These are phyloP conservation scores for Dactylellina haptotyla DNA, from an alignment of 2,329 filamentous ascomycete species.

Conservation along the genomic window DNA sequence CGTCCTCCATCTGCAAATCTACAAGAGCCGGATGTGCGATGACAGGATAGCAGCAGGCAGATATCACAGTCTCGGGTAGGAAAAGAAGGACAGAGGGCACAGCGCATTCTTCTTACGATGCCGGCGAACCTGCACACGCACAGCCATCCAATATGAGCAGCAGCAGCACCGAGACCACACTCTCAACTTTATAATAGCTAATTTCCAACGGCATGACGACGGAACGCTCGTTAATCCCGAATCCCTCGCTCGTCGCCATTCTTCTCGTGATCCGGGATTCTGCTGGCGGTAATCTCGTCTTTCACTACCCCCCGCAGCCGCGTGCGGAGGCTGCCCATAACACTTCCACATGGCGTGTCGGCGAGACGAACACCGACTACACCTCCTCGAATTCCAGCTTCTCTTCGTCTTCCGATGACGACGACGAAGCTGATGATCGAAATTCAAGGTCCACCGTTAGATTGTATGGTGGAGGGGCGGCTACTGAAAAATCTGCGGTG, in stretches of 20 bases:
- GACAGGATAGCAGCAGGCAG: constrained; percentile 8
- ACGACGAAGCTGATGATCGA: constrained; percentile 58
- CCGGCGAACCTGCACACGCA: too few relatives aligned
- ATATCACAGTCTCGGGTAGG: too few relatives aligned
- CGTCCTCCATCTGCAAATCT: background rate
- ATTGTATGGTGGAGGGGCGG: constrained; percentile 48
- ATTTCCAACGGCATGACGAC: constrained; percentile 56
- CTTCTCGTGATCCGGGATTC: constrained; percentile 79
- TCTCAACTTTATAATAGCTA: background rate
- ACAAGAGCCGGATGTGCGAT: too few relatives aligned
- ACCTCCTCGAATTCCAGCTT: constrained; percentile 59
- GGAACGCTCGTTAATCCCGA: constrained; percentile 61
- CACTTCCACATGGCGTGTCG: constrained; percentile 55
- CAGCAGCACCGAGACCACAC: background rate
- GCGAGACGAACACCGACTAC: constrained; percentile 61
- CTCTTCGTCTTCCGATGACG: constrained; percentile 55
- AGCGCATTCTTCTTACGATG: too few relatives aligned
- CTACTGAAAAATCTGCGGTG: constrained; percentile 53
- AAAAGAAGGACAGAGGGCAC: too few relatives aligned
- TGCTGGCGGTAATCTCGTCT: constrained; percentile 83
- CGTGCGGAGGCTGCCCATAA: constrained; percentile 61
- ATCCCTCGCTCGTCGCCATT: constrained; percentile 73
- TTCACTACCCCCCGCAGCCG: constrained; percentile 79
- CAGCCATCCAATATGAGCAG: constrained; percentile 26
- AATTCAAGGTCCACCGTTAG: constrained; percentile 58